Percentiles rank a stretch among this genome's conserved stretches.
Evolutionary conservation across 306 rosid species (phyloP).

Genomic region (Ochetophila trinervis): DNA sequence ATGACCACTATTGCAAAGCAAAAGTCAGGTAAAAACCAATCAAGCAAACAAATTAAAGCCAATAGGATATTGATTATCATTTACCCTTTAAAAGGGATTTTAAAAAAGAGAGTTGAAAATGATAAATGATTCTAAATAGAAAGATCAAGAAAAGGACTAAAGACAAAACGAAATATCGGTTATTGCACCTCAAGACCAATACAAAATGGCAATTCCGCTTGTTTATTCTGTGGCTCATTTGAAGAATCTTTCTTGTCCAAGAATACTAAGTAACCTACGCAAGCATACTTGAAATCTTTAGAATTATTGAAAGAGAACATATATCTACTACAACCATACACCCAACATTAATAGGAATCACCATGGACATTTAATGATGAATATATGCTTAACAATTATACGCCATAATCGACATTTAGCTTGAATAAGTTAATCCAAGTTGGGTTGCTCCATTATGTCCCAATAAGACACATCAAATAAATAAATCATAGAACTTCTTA

Average conservation of each 20-base stretch:
- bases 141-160: neutral
- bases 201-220: constrained; percentile 76
- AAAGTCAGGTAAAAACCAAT: too few relatives aligned
- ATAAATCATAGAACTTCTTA: neutral
- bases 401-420: too few relatives aligned
- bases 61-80: too few relatives aligned
- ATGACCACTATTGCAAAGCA: too few relatives aligned
- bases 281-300: constrained; percentile 71
- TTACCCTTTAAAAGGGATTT: too few relatives aligned
- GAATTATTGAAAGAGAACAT: neutral
- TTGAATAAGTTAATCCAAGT: too few relatives aligned
- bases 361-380: too few relatives aligned
- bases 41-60: too few relatives aligned
- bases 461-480: neutral
- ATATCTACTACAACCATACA: neutral
- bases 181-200: constrained; percentile 78
- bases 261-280: constrained; percentile 84
- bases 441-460: neutral
- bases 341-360: too few relatives aligned
- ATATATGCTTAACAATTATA: too few relatives aligned
- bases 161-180: neutral
- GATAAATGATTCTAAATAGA: too few relatives aligned
- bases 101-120: too few relatives aligned
- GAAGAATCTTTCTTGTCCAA: constrained; percentile 61
- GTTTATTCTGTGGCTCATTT: constrained; percentile 47